phyloP scores from a whole-genome alignment of 2,329 filamentous ascomycete genomes.

The Verticillium nubilum region DNA sequence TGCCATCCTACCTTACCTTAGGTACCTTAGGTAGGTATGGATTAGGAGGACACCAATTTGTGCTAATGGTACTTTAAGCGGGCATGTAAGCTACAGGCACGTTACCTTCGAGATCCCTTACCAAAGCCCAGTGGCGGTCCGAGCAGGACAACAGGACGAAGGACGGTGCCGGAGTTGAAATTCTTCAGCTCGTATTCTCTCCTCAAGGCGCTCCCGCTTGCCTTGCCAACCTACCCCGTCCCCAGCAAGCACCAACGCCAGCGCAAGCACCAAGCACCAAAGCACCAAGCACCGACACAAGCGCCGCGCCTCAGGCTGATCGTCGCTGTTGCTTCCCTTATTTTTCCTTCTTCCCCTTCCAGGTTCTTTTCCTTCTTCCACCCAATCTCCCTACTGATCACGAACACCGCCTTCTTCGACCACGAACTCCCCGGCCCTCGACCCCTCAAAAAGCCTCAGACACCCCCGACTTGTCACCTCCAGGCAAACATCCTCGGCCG shows the following conservation, averaged over 20 bases:
- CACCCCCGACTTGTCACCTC: neutral
- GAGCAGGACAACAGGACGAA: neutral
- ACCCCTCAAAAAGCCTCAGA: neutral
- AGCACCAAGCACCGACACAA: neutral
- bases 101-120: neutral
- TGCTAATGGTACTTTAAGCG: no score
- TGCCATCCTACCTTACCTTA: no score
- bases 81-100: no score
- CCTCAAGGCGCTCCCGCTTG: neutral
- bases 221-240: neutral
- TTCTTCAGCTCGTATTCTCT: constrained; percentile 14
- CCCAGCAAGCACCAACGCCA: neutral
- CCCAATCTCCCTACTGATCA: neutral
- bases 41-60: neutral
- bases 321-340: neutral
- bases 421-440: neutral
- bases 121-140: neutral
- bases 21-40: no score
- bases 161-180: constrained; percentile 2
- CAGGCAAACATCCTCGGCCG: neutral
- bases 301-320: neutral
- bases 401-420: neutral
- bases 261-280: neutral
- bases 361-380: neutral
- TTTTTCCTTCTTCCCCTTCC: neutral